Evolutionary conservation across 192 early-diverging fungal genomes (phyloP).

Genomic region (Backusella australiensis): DNA sequence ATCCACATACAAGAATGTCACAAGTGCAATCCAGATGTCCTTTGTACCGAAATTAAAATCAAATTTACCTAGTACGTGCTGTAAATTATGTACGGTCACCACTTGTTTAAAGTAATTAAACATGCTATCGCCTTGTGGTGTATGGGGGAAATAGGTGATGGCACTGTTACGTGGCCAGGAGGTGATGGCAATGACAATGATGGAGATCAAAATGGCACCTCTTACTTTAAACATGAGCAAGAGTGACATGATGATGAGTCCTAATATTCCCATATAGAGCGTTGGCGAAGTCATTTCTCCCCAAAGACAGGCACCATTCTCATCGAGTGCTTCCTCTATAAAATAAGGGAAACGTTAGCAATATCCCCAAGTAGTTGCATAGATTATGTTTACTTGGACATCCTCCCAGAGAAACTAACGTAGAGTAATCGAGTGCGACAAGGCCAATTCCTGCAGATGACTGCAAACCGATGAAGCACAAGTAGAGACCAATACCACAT

Average conservation of each 20-base stretch:
- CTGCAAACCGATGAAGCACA: slow-evolving; percentile 78
- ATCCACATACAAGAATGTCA: slow-evolving; percentile 84
- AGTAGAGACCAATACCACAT: slow-evolving; percentile 74
- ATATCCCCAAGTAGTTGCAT: no score
- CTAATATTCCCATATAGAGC: slow-evolving; percentile 46
- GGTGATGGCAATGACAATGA: slow-evolving; percentile 64
- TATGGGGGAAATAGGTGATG: slow-evolving; percentile 77
- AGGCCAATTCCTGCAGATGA: slow-evolving; percentile 80
- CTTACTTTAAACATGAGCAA: slow-evolving; percentile 61
- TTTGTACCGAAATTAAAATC: slow-evolving; percentile 56
- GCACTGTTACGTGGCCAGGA: slow-evolving; percentile 69
- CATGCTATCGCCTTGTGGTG: slow-evolving; percentile 49
- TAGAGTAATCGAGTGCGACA: slow-evolving; percentile 56
- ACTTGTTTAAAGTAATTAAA: slow-evolving; percentile 73
- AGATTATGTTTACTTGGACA: slow-evolving; percentile 38
- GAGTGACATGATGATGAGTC: slow-evolving; percentile 63
- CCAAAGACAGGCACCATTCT: slow-evolving; percentile 51
- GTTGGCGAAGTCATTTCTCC: slow-evolving; percentile 63
- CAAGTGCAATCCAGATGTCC: slow-evolving; percentile 75
- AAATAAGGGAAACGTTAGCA: neutral
- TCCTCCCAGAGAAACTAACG: slow-evolving; percentile 67
- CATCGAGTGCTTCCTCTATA: slow-evolving; percentile 46
- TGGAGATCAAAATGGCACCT: slow-evolving; percentile 70
- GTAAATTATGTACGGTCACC: slow-evolving; percentile 30
- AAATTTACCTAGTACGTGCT: slow-evolving; percentile 50